These are phyloP conservation scores for Heliocybe sulcata DNA, from an alignment of 1,284 basidiomycete species.

Conservation along the genomic window DNA sequence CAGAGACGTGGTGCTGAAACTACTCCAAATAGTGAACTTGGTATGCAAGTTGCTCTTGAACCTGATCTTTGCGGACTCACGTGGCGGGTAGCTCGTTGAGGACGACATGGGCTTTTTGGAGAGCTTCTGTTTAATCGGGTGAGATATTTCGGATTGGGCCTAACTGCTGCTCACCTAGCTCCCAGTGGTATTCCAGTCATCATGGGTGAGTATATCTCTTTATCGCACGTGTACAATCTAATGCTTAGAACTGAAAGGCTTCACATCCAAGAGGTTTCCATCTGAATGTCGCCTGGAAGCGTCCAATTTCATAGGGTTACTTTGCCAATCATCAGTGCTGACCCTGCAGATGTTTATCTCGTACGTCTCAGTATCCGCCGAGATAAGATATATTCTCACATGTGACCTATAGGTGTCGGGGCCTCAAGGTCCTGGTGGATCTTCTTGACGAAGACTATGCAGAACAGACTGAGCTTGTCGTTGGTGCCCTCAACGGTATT, in stretches of 20 bases:
- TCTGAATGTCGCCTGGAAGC: conserved; percentile 93
- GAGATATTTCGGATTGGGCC: conserved; percentile 15
- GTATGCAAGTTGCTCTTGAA: conserved; percentile 33
- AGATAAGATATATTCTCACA: conserved; percentile 1
- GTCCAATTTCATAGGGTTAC: conserved; percentile 87
- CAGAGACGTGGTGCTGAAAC: conserved; percentile 76
- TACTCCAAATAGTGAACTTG: conserved; percentile 87
- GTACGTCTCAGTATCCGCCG: conserved; percentile 37
- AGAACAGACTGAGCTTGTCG: conserved; percentile 85
- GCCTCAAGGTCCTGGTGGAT: conserved; percentile 89
- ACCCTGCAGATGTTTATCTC: conserved; percentile 98
- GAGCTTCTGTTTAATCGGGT: conserved; percentile 93
- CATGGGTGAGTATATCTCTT: conserved; percentile 56
- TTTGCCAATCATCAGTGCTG: conserved; percentile 88
- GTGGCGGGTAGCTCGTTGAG: conserved; percentile 65
- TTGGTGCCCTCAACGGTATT: conserved; percentile 91
- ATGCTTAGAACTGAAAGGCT: conserved; percentile 36
- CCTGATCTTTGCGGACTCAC: conserved; percentile 5
- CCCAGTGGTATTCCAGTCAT: conserved; percentile 83
- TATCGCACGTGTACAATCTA: neutral
- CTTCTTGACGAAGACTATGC: conserved; percentile 94
- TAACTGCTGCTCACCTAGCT: conserved; percentile 2
- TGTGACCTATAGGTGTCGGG: conserved; percentile 65
- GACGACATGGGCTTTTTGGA: conserved; percentile 84
- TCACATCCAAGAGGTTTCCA: conserved; percentile 92